These are phyloP conservation scores for Tetracladium maxilliforme DNA, from an alignment of 2,329 filamentous ascomycete genomes.

Conservation along the genomic window DNA sequence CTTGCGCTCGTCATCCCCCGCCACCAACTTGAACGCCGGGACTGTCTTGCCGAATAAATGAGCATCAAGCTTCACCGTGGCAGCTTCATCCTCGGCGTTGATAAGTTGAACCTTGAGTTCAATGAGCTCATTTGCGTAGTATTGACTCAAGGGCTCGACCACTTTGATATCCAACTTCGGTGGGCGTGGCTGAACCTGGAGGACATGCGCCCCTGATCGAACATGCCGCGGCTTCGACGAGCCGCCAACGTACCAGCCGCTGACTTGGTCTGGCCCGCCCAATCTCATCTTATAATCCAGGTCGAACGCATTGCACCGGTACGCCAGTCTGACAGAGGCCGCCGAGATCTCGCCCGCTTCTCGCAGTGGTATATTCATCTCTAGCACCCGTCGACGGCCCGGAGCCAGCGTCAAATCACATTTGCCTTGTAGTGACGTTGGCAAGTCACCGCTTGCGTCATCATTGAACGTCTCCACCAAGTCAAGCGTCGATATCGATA, in stretches of 20 bases:
- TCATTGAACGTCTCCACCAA: conserved; percentile 1
- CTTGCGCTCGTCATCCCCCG: conserved; percentile 15
- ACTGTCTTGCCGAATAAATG: conserved; percentile 44
- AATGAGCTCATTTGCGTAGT: conserved; percentile 74
- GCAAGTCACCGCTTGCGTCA: not conserved
- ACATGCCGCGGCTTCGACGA: conserved; percentile 24
- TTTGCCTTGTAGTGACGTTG: conserved; percentile 24
- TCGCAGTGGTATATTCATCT: conserved; percentile 58
- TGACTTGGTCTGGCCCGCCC: conserved; percentile 22
- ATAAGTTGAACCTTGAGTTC: conserved; percentile 52
- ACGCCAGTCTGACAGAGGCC: conserved; percentile 42
- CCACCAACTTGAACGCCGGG: conserved; percentile 29
- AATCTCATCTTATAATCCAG: conserved; percentile 51
- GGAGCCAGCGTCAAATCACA: conserved; percentile 52
- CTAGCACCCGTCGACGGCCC: conserved; percentile 54
- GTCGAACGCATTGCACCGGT: conserved; percentile 51
- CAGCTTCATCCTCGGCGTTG: conserved; percentile 74
- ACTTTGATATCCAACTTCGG: conserved; percentile 75
- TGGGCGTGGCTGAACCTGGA: conserved; percentile 73
- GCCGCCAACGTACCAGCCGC: conserved; percentile 32
- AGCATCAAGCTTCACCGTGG: conserved; percentile 56
- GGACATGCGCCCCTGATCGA: conserved; percentile 32
- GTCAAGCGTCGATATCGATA: not conserved
- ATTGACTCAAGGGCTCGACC: conserved; percentile 48
- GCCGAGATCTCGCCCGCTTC: conserved; percentile 69